phyloP scores from a whole-genome alignment of 2,329 filamentous ascomycete species.

The Xylariaceae sp. region DNA sequence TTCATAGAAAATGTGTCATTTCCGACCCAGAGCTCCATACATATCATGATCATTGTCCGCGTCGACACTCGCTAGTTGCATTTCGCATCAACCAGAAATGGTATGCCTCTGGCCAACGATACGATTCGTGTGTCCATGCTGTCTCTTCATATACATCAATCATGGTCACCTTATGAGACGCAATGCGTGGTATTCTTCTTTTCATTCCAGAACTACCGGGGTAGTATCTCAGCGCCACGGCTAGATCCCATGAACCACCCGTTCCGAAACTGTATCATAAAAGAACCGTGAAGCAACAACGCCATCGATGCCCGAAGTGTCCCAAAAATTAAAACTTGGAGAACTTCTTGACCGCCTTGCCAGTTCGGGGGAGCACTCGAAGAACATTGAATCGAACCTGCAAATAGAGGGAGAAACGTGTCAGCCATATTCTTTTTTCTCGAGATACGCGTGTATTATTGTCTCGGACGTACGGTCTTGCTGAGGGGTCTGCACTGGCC shows the following conservation, averaged over 20 bases:
- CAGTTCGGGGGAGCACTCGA: conserved; percentile 93
- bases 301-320: conserved; percentile 49
- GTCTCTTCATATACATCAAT: too few species aligned
- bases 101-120: too few species aligned
- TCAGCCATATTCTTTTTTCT: neutral
- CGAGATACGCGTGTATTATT: too few species aligned
- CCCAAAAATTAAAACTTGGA: conserved; percentile 81
- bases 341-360: conserved; percentile 97
- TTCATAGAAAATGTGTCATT: too few species aligned
- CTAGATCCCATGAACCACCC: conserved; percentile 31
- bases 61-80: too few species aligned
- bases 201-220: conserved; percentile 31
- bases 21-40: too few species aligned
- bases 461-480: conserved; percentile 83
- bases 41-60: too few species aligned
- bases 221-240: conserved; percentile 27
- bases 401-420: too few species aligned
- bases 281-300: conserved; percentile 45
- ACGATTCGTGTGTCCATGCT: too few species aligned
- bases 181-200: conserved; percentile 25
- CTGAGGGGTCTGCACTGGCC: conserved; percentile 98
- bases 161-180: neutral
- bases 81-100: too few species aligned
- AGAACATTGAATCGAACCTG: conserved; percentile 99
- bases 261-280: conserved; percentile 32